Base-by-base conservation (phyloP, 1,284 basidiomycete genomes). In the Filobasidium uniguttulatum region DNA sequence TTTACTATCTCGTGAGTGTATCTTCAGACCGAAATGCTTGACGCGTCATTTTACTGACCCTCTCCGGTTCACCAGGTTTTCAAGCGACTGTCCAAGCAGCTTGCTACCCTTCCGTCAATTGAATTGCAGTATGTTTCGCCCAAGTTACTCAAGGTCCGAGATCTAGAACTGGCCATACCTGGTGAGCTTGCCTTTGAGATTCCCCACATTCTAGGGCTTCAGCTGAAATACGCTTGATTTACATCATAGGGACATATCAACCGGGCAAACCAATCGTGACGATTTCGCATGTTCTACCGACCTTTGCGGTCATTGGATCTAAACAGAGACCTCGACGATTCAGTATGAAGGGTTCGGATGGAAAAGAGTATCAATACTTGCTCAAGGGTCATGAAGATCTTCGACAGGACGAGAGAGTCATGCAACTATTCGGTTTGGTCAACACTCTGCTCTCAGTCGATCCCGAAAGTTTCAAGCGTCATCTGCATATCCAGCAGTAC, bases 111-210 rank as follows among this genome's bases (percentile, higher is more conserved):
- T 37, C 90, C 85, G 28, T 85, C 88, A 5, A 76, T 99, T 47
- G 94, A 98, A 65, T 72, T 99, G 59, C 93, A 98, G 77, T 96
- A 96, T 60, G 93, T 97, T 7, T 97, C 94, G 29, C 94, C 94
- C 3, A 82, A 83, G 61, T 72, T 99, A 17, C 74, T 98, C 51
- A 87, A 85, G 59, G 83, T 88, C 33, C 78, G 86, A 46, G 83
- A 91, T 66, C 76, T 98, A 31, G 88, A 97, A 51, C 75, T 98
- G 22, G 93, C 94, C 19, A 87, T 98, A 31, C 94, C 94, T 41
- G 93, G 85, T 83, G 65, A 51, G 71, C 62, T 25, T 19, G 15
- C 40, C 44, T 37, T 36, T 14, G 10, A 26, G 10, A 22, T 22
- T 17, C 26, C 29, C 15, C 46, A 33, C 20, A 8, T 40, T 26